Base-by-base conservation (phyloP, 208 protist species). In the Crithidia thermophila region DNA sequence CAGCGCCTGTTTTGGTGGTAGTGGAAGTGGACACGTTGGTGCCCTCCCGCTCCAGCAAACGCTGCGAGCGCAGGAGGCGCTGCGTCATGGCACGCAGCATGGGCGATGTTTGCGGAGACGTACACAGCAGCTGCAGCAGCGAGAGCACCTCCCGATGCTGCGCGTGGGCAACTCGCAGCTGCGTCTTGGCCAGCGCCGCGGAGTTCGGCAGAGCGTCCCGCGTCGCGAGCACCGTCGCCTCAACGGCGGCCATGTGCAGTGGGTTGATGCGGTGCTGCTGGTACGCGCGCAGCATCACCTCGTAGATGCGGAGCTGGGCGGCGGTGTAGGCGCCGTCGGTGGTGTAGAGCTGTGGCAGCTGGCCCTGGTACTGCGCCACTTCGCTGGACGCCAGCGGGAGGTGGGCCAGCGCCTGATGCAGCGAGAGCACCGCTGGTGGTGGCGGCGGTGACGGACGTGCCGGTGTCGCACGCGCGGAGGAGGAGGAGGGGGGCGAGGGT, bases 181-280 rank as follows among this genome's bases (percentile, higher is more conserved):
- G 53, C 2, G 58, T 30, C 10, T n/a, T 10, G 9, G 20, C 23
- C 10, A n/a, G 2, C 40, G 47, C 27, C 28, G 49, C 23, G 4
- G 16, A 6, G 34, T 3, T 20, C 16, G 23, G 1, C 31, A 18
- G 7, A 9, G 30, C 1, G 58, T 31, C 20, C 20, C 28, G 14
- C 2, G 33, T 14, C 4, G 47, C 56, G 10, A 56, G 21, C 46
- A 70, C 39, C 27, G 53, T 63, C 6, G n/a, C 39, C 52, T 85
- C 79, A 4, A 88, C 25, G 9, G 64, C 70, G 0, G 68, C 67
- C 82, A 88, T 88, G 64, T 78, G 76, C n/a, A 74, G 39, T 0
- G 82, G 78, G 67, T 85, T 58, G 6, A 88, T 61, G 58, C 56
- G 69, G 42, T 79, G 71, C 25, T 72, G 52, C 49, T 57, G 72